A percentile compares a stretch with the other conserved stretches of the same genome.
Conservation (phyloP, 352 stramenopile species). For the Phytophthora sojae region DNA sequence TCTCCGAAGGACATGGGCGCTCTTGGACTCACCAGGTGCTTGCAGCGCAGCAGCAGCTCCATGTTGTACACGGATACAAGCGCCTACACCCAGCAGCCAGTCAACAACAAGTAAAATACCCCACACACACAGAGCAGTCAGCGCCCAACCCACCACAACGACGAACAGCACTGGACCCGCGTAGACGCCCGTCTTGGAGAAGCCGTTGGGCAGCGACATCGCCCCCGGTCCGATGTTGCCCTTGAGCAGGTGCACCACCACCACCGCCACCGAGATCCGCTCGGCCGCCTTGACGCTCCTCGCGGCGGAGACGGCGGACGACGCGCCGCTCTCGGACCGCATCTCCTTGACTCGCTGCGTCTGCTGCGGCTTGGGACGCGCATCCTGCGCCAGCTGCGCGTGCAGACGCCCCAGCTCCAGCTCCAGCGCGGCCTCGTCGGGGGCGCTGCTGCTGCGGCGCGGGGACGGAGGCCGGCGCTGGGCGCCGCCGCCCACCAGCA, state of each 20-base stretch:
- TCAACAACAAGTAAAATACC: not conserved
- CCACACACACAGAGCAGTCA: not conserved
- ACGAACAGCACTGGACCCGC: conserved; percentile 70
- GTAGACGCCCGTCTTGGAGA: conserved; percentile 78
- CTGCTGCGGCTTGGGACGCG: not conserved
- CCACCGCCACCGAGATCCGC: conserved; percentile 61
- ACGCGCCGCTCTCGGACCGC: conserved; percentile 18
- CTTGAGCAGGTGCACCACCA: conserved; percentile 78
- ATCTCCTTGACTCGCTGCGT: conserved; percentile 3
- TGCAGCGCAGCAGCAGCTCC: conserved; percentile 78
- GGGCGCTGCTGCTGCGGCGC: not conserved
- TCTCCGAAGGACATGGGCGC: conserved; percentile 75
- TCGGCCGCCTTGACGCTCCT: conserved; percentile 29
- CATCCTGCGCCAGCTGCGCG: not conserved
- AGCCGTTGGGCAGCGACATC: conserved; percentile 82
- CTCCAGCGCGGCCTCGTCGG: conserved; percentile 15
- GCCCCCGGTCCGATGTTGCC: conserved; percentile 81
- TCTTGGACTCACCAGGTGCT: conserved; percentile 62
- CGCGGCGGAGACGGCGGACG: conserved; percentile 14
- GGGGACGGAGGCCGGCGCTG: conserved; percentile 12
- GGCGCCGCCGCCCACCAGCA: conserved; percentile 21
- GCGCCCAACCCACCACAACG: conserved; percentile 42
- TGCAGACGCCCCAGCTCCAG: conserved; percentile 23
- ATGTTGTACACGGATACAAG: conserved; percentile 88
- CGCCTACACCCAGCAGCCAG: conserved; percentile 37